A percentile compares a stretch with the other conserved stretches of the same genome.
These are phyloP conservation scores for Ganoderma sinense DNA, from an alignment of 1,284 basidiomycete species.

Conservation along the genomic window DNA sequence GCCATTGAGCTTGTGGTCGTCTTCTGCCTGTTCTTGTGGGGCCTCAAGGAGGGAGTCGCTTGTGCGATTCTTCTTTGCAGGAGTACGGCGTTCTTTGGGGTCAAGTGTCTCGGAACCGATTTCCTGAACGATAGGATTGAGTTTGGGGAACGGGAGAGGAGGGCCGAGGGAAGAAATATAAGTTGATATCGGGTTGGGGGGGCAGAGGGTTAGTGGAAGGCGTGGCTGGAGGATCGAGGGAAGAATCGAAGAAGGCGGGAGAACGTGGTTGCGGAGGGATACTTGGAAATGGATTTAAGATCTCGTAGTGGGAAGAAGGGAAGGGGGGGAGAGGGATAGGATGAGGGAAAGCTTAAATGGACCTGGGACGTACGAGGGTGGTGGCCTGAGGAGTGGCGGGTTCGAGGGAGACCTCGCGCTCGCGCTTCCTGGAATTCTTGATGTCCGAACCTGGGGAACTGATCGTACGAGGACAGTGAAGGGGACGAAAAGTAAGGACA, in stretches of 20 bases:
- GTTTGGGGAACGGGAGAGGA: not conserved
- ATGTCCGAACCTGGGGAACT: slow-evolving; percentile 10
- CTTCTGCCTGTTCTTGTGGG: slow-evolving; percentile 66
- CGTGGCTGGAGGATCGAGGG: not conserved
- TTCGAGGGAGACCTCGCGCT: slow-evolving; percentile 78
- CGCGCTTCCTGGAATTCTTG: slow-evolving; percentile 58
- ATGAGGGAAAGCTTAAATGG: slow-evolving; percentile 29
- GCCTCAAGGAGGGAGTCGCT: slow-evolving; percentile 55
- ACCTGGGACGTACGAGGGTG: slow-evolving; percentile 40
- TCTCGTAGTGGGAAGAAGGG: not conserved
- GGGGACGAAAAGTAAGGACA: not conserved
- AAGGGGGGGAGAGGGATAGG: slow-evolving; percentile 5
- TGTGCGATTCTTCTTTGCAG: slow-evolving; percentile 76
- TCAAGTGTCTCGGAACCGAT: slow-evolving; percentile 37
- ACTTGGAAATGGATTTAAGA: not conserved
- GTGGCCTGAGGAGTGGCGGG: slow-evolving; percentile 61
- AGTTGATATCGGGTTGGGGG: not conserved
- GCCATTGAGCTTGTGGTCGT: slow-evolving; percentile 48
- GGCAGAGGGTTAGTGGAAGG: not conserved
- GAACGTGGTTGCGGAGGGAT: not conserved
- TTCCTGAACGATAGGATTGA: slow-evolving; percentile 47
- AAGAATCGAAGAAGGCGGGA: not conserved
- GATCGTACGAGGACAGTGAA: not conserved
- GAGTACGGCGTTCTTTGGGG: slow-evolving; percentile 56
- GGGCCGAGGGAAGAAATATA: not conserved